Evolutionary conservation across 2,329 filamentous ascomycete genomes (phyloP).

Genomic region (Nemania sp.): DNA sequence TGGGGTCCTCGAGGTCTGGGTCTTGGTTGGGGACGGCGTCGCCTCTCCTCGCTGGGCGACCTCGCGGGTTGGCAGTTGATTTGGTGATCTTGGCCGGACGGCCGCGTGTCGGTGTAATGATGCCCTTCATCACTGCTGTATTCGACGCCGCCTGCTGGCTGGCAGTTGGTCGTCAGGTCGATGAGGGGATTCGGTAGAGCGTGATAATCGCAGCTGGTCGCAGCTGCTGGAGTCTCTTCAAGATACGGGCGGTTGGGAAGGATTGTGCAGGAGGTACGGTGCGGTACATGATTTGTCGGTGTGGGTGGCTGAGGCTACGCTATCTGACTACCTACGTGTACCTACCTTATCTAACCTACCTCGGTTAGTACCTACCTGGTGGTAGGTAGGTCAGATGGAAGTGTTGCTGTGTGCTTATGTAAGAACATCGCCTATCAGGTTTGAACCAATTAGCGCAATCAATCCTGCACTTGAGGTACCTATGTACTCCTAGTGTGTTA

Average conservation of each 20-base stretch:
- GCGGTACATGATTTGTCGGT: neutral
- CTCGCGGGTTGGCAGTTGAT: conserved; percentile 37
- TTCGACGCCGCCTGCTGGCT: conserved; percentile 38
- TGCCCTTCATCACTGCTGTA: conserved; percentile 42
- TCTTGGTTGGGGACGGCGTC: conserved; percentile 44
- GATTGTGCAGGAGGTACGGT: neutral
- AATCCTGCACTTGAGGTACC: too few species aligned
- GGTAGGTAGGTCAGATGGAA: too few species aligned
- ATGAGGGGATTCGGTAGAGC: conserved; percentile 31
- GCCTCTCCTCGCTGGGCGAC: conserved; percentile 38
- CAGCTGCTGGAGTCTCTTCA: conserved; percentile 35
- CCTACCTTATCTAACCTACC: too few species aligned
- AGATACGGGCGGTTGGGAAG: neutral
- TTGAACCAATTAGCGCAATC: too few species aligned
- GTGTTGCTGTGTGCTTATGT: too few species aligned
- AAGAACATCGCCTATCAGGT: too few species aligned
- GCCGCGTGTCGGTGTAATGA: conserved; percentile 44
- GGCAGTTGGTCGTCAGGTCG: conserved; percentile 41
- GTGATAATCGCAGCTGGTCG: conserved; percentile 38
- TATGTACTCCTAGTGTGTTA: too few species aligned
- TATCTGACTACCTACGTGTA: neutral
- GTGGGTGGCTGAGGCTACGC: neutral
- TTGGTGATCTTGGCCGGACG: conserved; percentile 53
- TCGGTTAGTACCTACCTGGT: too few species aligned
- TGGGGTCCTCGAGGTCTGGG: conserved; percentile 36